Conservation (phyloP, 2,329 filamentous ascomycete species). For the Simplicillium aogashimaense region DNA sequence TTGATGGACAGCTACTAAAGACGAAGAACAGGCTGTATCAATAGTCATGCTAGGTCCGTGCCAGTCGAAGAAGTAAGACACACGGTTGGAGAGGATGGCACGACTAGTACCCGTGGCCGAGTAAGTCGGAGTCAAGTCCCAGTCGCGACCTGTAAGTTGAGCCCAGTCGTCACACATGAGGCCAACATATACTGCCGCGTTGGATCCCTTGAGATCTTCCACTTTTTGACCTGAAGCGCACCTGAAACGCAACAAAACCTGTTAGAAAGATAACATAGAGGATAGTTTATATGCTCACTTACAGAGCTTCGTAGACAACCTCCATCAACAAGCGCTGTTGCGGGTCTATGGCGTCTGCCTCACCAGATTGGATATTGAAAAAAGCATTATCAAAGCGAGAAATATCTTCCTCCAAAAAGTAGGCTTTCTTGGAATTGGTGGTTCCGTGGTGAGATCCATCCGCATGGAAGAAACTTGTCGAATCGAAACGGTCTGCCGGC, state of each 20-base stretch:
- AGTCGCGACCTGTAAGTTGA: neutral
- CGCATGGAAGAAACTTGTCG: slow-evolving; percentile 14
- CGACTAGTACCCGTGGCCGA: slow-evolving; percentile 13
- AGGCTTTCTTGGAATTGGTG: slow-evolving; percentile 11
- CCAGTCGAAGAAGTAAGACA: slow-evolving; percentile 30
- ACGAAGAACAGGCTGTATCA: slow-evolving; percentile 28
- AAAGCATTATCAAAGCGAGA: slow-evolving; percentile 10
- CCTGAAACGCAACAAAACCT: slow-evolving; percentile 3
- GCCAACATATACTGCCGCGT: slow-evolving; percentile 1
- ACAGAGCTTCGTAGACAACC: slow-evolving; percentile 16
- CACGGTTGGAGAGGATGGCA: slow-evolving; percentile 23
- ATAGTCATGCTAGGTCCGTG: slow-evolving; percentile 16
- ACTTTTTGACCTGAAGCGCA: slow-evolving; percentile 1
- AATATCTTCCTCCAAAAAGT: slow-evolving; percentile 18
- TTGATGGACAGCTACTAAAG: slow-evolving; percentile 22
- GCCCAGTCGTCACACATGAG: slow-evolving; percentile 3
- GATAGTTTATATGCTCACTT: slow-evolving; percentile 17
- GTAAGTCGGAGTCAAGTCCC: neutral
- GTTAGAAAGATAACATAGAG: slow-evolving; percentile 9
- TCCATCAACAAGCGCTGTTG: slow-evolving; percentile 20
- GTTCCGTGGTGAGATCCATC: slow-evolving; percentile 9
- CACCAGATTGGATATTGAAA: slow-evolving; percentile 11
- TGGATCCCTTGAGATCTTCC: neutral
- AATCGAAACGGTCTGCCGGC: slow-evolving; percentile 12
- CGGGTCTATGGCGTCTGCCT: slow-evolving; percentile 16